Conservation (phyloP, 257 asterid genomes). For the Apocynum venetum region DNA sequence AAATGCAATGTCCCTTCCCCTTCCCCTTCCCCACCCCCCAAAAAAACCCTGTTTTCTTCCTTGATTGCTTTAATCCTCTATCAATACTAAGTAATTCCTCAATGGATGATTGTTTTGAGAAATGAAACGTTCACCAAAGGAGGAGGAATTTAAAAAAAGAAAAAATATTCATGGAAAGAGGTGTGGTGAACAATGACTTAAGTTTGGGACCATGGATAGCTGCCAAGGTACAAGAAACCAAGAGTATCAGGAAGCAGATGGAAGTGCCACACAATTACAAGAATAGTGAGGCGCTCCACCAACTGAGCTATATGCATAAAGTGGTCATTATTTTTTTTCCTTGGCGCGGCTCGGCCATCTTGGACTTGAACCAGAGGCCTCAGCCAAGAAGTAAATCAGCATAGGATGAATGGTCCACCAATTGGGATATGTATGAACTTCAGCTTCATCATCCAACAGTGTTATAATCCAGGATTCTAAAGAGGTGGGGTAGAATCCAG, state of each 20-base stretch:
- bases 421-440: background rate
- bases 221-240: conserved; percentile 13
- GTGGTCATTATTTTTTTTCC: background rate
- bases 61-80: background rate
- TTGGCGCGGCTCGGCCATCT: background rate
- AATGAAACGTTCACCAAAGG: background rate
- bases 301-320: background rate
- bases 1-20: conserved; percentile 27
- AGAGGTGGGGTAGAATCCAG: conserved; percentile 49
- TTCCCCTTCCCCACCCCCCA: too few relatives aligned
- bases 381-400: background rate
- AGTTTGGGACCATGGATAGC: conserved; percentile 18
- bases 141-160: too few relatives aligned
- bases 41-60: background rate
- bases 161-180: background rate
- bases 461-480: conserved; percentile 6
- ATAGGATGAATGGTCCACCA: background rate
- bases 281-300: background rate
- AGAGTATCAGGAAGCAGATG: conserved; percentile 5
- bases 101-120: background rate
- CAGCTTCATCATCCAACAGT: conserved; percentile 8
- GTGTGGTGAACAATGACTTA: conserved; percentile 6
- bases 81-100: background rate
- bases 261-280: background rate
- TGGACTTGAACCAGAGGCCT: background rate